phyloP scores from a whole-genome alignment of 768 basidiomycete genomes.

The Brasilioporus rufonigricans region DNA sequence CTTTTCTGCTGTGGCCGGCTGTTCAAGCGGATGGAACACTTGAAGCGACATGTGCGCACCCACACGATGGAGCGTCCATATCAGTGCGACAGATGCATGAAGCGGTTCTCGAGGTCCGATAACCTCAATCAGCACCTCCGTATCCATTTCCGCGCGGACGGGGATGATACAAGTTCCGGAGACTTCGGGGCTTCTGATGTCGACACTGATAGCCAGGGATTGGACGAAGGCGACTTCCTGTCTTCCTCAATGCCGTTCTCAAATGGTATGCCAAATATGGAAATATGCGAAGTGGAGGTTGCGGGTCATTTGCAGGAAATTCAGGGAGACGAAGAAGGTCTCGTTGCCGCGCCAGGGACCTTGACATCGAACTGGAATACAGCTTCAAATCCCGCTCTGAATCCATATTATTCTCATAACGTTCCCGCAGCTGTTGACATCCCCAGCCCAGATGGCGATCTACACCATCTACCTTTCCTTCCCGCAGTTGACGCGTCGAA shows the following conservation, averaged over 20 bases:
- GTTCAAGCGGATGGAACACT: slow-evolving; percentile 92
- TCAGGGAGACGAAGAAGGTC: slow-evolving; percentile 56
- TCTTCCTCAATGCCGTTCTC: slow-evolving; percentile 26
- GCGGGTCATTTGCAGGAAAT: slow-evolving; percentile 54
- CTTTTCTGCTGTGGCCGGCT: slow-evolving; percentile 78
- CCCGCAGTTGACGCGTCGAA: slow-evolving; percentile 23
- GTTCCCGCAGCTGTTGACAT: slow-evolving; percentile 15
- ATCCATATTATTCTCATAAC: slow-evolving; percentile 24
- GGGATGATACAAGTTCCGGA: slow-evolving; percentile 26
- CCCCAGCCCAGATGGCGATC: slow-evolving; percentile 17
- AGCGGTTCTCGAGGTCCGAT: slow-evolving; percentile 85
- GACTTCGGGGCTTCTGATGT: slow-evolving; percentile 27
- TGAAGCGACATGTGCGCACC: slow-evolving; percentile 83
- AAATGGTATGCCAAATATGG: slow-evolving; percentile 42
- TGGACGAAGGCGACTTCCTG: slow-evolving; percentile 34
- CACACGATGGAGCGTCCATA: slow-evolving; percentile 90
- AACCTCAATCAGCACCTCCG: slow-evolving; percentile 85
- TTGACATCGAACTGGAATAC: slow-evolving; percentile 17
- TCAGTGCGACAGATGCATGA: slow-evolving; percentile 68
- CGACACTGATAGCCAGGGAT: slow-evolving; percentile 34
- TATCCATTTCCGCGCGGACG: slow-evolving; percentile 54
- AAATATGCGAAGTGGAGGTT: slow-evolving; percentile 62
- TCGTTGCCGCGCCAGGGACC: slow-evolving; percentile 36
- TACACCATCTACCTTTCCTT: slow-evolving; percentile 21
- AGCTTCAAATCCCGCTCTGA: slow-evolving; percentile 16